phyloP scores from a whole-genome alignment of 208 protist genomes.

The Acanthamoeba triangularis region DNA sequence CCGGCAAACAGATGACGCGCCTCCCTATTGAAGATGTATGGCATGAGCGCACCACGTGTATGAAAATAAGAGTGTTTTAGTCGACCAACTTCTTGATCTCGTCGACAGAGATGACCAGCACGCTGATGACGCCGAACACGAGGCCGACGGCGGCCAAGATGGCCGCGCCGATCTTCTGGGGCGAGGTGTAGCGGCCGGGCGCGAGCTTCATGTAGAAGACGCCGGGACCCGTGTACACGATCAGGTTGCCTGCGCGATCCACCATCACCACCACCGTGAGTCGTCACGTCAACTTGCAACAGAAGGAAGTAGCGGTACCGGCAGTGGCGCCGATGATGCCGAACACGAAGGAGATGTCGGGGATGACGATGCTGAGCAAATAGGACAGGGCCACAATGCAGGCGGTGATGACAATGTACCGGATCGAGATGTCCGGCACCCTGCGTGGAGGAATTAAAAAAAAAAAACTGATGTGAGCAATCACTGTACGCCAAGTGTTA shows the following conservation, averaged over 20 bases:
- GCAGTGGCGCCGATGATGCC: conserved; percentile 48
- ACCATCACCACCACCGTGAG: background rate
- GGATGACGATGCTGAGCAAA: conserved; percentile 60
- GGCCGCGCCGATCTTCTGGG: conserved; percentile 19
- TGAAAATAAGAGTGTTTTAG: background rate
- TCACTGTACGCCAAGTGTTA: background rate
- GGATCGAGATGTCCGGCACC: conserved; percentile 18
- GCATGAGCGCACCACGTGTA: no score
- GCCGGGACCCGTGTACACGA: background rate
- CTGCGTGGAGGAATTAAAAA: background rate
- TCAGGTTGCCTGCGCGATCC: conserved; percentile 20
- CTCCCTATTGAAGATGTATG: background rate
- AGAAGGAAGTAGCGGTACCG: background rate
- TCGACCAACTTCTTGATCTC: background rate
- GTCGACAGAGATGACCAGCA: conserved; percentile 28
- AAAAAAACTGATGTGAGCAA: background rate
- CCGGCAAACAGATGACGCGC: background rate
- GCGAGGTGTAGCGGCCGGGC: background rate
- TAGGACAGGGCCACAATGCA: conserved; percentile 9
- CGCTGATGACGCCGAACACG: conserved; percentile 40
- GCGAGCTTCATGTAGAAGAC: conserved; percentile 35
- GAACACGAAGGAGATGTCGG: conserved; percentile 46
- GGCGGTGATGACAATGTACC: conserved; percentile 43
- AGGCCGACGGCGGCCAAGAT: background rate
- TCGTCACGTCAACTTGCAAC: background rate